These are phyloP conservation scores for Hymenotorrendiella dingleyae DNA, from an alignment of 2,329 filamentous ascomycete genomes.

Conservation along the genomic window DNA sequence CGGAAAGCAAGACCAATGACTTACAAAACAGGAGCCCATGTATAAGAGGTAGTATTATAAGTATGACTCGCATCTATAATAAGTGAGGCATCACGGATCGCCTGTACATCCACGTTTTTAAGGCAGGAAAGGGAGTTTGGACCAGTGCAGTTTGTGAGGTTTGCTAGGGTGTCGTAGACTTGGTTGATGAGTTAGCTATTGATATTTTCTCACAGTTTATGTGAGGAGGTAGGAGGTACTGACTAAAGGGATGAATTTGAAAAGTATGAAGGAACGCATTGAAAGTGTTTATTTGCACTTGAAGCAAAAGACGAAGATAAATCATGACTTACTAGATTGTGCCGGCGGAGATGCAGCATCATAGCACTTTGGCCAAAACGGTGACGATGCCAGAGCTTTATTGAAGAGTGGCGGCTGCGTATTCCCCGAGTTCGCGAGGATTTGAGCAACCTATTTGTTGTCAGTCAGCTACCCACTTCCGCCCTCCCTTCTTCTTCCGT, in stretches of 20 bases:
- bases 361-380: conserved; percentile 51
- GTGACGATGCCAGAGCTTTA: conserved; percentile 44
- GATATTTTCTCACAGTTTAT: no score
- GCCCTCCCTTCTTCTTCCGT: no score
- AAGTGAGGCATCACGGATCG: conserved; percentile 45
- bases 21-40: conserved; percentile 56
- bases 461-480: no score
- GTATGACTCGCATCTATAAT: conserved; percentile 42
- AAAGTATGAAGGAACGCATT: no score
- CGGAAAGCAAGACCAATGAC: no score
- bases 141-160: conserved; percentile 35
- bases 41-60: conserved; percentile 51
- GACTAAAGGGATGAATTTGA: no score
- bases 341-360: conserved; percentile 41
- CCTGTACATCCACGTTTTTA: conserved; percentile 47
- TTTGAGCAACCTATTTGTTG: conserved; percentile 47
- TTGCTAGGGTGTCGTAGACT: conserved; percentile 42
- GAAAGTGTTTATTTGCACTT: no score
- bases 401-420: conserved; percentile 40
- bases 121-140: conserved; percentile 47
- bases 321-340: no score
- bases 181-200: no score
- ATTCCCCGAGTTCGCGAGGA: conserved; percentile 41
- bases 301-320: no score
- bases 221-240: no score